Evolutionary conservation across 2,329 filamentous ascomycete species (phyloP).

Genomic region (Ascochyta koolunga): DNA sequence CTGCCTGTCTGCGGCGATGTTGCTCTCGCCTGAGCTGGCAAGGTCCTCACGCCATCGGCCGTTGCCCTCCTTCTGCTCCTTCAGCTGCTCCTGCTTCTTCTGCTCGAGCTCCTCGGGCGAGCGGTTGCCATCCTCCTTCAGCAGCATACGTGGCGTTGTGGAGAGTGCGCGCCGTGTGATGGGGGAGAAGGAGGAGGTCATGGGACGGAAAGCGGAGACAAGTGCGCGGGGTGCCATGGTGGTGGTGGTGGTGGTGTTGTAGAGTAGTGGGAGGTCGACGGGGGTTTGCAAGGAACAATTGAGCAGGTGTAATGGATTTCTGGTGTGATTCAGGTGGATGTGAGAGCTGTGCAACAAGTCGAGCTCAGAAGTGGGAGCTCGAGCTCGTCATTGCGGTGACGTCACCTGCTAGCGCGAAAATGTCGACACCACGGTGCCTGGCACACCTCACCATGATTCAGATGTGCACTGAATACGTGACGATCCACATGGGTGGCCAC

Average conservation of each 20-base stretch:
- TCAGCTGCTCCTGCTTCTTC: conserved; percentile 53
- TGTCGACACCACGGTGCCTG: conserved; percentile 3
- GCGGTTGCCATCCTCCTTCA: conserved; percentile 52
- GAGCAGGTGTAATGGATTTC: not conserved
- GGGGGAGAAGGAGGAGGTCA: conserved; percentile 6
- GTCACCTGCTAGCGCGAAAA: conserved; percentile 1
- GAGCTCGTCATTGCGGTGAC: conserved; percentile 12
- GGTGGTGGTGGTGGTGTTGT: not conserved
- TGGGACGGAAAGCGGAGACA: conserved; percentile 19
- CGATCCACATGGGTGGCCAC: too few relatives aligned
- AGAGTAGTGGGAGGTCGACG: not conserved
- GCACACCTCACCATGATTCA: conserved; percentile 1
- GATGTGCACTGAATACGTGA: not conserved
- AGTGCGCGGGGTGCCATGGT: conserved; percentile 26
- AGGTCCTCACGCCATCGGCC: conserved; percentile 53
- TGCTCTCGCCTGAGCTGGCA: conserved; percentile 49
- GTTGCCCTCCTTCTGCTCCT: conserved; percentile 52
- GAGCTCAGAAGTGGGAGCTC: not conserved
- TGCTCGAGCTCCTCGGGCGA: conserved; percentile 49
- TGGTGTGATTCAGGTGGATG: not conserved
- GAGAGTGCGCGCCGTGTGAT: conserved; percentile 36
- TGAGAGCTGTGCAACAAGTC: not conserved
- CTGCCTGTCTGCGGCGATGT: conserved; percentile 52
- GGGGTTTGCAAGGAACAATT: not conserved
- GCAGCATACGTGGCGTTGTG: conserved; percentile 34